Conservation (phyloP, 305 asterid genomes). For the Stenogyne calaminthoides region DNA sequence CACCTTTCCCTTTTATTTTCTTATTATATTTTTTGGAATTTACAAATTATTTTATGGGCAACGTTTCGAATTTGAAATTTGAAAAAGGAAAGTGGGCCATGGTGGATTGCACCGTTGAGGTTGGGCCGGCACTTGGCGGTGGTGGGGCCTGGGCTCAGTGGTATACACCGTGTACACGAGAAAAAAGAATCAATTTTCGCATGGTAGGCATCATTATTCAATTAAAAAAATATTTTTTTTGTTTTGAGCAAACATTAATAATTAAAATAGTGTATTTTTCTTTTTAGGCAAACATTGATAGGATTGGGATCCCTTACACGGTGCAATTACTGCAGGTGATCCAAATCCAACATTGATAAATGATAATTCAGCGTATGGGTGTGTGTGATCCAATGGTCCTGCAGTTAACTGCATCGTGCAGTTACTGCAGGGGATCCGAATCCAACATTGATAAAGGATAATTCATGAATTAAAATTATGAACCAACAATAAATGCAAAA, state of each 20-base stretch:
- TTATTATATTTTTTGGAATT: neutral
- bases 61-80: conserved; percentile 35
- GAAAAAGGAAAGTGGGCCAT: conserved; percentile 19
- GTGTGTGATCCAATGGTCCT: too few species aligned
- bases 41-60: neutral
- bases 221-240: too few species aligned
- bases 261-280: neutral
- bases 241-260: too few species aligned
- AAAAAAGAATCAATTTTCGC: too few species aligned
- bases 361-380: too few species aligned
- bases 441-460: neutral
- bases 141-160: conserved; percentile 3
- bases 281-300: neutral
- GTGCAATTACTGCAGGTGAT: too few species aligned
- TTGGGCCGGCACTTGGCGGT: conserved; percentile 29
- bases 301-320: too few species aligned
- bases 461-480: neutral
- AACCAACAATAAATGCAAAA: neutral
- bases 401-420: too few species aligned
- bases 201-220: too few species aligned
- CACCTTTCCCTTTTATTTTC: conserved; percentile 26
- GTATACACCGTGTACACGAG: neutral
- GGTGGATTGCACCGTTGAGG: conserved; percentile 21
- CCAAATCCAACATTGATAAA: too few species aligned
- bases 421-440: too few species aligned